A percentile compares a stretch with the other conserved stretches of the same genome.
phyloP scores from a whole-genome alignment of 176 grass and related monocot species.

The Areca catechu region DNA sequence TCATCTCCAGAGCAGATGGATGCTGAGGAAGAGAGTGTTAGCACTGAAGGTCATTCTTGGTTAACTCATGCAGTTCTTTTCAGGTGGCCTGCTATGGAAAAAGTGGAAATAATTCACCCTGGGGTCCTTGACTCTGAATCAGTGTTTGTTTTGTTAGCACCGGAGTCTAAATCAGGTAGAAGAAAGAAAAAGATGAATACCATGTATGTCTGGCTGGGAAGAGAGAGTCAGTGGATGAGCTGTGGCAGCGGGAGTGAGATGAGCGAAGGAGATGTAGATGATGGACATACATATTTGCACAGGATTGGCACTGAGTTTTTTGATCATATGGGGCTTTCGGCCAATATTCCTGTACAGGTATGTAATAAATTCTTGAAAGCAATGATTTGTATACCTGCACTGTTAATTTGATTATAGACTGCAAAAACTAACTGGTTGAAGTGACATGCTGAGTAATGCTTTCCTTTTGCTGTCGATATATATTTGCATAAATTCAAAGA shows the following conservation, averaged over 20 bases:
- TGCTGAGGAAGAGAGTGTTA: conserved; percentile 10
- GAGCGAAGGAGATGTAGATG: conserved; percentile 14
- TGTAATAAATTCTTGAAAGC: conserved; percentile 1
- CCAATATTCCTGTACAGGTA: conserved; percentile 42
- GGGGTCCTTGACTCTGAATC: conserved; percentile 37
- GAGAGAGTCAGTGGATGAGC: neutral
- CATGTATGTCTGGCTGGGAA: conserved; percentile 41
- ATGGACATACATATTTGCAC: conserved; percentile 11
- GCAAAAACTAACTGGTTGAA: too few relatives aligned
- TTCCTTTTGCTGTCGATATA: too few relatives aligned
- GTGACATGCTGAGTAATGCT: too few relatives aligned
- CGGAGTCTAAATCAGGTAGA: conserved; percentile 19
- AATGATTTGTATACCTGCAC: neutral
- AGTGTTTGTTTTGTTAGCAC: conserved; percentile 32
- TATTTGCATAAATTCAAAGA: too few relatives aligned
- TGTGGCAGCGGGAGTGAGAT: conserved; percentile 11
- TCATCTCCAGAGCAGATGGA: conserved; percentile 14
- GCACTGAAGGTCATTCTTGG: conserved; percentile 3
- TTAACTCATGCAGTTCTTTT: conserved; percentile 37
- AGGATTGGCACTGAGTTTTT: conserved; percentile 24
- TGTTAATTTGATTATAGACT: neutral
- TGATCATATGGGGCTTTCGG: conserved; percentile 24
- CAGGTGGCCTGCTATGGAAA: conserved; percentile 36
- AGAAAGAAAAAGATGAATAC: conserved; percentile 17
- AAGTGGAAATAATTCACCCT: conserved; percentile 28